These are phyloP conservation scores for Septoria petroselini DNA, from an alignment of 2,329 filamentous ascomycete species.

Conservation along the genomic window DNA sequence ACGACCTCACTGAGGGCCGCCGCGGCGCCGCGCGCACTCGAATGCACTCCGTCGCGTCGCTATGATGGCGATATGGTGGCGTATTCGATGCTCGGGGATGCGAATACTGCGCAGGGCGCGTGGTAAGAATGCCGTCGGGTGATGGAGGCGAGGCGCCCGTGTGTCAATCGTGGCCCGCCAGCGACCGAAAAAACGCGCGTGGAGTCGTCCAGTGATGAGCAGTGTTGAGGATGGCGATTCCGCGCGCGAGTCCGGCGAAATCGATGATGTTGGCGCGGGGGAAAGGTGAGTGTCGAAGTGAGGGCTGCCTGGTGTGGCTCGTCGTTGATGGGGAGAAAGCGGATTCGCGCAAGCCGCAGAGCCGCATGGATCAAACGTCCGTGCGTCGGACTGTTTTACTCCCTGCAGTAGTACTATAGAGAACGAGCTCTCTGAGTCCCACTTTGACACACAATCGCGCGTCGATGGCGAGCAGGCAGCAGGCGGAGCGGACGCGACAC, in stretches of 20 bases:
- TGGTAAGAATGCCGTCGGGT: conserved; percentile 21
- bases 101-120: conserved; percentile 28
- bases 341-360: background rate
- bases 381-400: background rate
- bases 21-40: conserved; percentile 27
- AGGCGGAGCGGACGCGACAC: no score
- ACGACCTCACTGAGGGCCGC: conserved; percentile 35
- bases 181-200: conserved; percentile 27
- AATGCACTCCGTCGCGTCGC: conserved; percentile 17
- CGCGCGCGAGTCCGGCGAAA: conserved; percentile 32
- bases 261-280: conserved; percentile 29
- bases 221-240: conserved; percentile 25
- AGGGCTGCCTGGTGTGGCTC: conserved; percentile 3
- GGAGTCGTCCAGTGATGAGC: conserved; percentile 2
- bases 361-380: background rate
- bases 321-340: background rate
- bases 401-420: no score
- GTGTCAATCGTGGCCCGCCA: conserved; percentile 35
- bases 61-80: conserved; percentile 17
- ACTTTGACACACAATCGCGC: no score
- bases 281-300: conserved; percentile 22
- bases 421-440: no score
- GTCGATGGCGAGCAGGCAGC: no score
- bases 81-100: conserved; percentile 28
- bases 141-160: conserved; percentile 16